Percentiles rank a stretch among this genome's conserved stretches.
These are phyloP conservation scores for Chamaecyparis obtusa DNA, from an alignment of 75 land plant species.

Conservation along the genomic window DNA sequence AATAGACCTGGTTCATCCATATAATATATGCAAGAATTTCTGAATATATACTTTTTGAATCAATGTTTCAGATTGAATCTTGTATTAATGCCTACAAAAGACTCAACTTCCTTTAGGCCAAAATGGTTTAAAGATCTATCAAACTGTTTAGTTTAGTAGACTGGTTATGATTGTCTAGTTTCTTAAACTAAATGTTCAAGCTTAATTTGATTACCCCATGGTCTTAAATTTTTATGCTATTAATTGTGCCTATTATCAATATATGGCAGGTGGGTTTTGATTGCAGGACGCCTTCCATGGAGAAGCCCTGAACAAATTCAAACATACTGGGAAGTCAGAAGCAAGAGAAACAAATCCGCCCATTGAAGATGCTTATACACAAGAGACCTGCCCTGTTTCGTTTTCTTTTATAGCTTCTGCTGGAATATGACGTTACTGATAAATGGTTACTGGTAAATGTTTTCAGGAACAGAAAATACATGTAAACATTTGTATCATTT, in stretches of 20 bases:
- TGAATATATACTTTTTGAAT: too few relatives aligned
- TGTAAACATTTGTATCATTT: too few relatives aligned
- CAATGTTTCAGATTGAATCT: too few relatives aligned
- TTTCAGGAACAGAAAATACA: background rate
- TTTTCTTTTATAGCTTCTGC: background rate
- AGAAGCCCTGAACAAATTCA: background rate
- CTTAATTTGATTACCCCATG: background rate
- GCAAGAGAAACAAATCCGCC: background rate
- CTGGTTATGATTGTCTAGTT: too few relatives aligned
- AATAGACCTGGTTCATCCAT: too few relatives aligned
- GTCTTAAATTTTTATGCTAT: background rate
- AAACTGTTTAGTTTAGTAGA: background rate
- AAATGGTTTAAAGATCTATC: background rate
- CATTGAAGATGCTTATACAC: background rate
- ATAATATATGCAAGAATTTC: too few relatives aligned
- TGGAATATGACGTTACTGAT: background rate
- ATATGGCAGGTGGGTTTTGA: background rate
- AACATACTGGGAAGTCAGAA: background rate
- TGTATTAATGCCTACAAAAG: background rate
- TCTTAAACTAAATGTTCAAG: background rate
- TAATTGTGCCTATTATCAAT: background rate
- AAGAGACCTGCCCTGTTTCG: background rate
- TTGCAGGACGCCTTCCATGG: constrained; percentile 4
- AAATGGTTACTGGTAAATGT: background rate
- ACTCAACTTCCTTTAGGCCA: background rate